A percentile compares a stretch with the other conserved stretches of the same genome.
Evolutionary conservation across 2,329 filamentous ascomycete genomes (phyloP).

Genomic region (Penicillium digitatum): DNA sequence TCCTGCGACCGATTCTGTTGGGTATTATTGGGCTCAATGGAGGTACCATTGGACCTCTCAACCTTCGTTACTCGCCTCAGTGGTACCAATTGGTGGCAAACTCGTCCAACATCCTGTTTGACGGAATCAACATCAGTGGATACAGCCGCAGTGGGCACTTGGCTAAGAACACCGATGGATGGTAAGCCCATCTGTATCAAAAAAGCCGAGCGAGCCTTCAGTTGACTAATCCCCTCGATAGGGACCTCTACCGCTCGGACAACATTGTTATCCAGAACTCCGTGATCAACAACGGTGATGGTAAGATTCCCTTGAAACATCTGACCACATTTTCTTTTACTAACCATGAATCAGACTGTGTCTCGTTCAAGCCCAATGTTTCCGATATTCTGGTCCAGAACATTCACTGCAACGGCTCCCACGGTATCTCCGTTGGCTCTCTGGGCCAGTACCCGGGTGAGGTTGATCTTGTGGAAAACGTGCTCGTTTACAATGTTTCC

Average conservation of each 20-base stretch:
- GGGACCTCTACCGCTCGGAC: slow-evolving; percentile 51
- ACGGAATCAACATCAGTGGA: slow-evolving; percentile 59
- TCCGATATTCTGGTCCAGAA: slow-evolving; percentile 66
- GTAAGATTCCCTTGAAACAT: slow-evolving; percentile 19
- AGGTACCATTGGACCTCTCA: slow-evolving; percentile 57
- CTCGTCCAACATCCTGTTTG: slow-evolving; percentile 60
- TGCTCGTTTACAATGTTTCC: slow-evolving; percentile 61
- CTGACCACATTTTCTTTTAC: background rate
- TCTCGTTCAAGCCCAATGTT: slow-evolving; percentile 71
- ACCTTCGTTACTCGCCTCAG: slow-evolving; percentile 57
- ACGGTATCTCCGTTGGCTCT: slow-evolving; percentile 69
- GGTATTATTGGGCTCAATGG: slow-evolving; percentile 56
- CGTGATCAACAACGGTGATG: slow-evolving; percentile 61
- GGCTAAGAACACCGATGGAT: slow-evolving; percentile 65
- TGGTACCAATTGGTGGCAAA: slow-evolving; percentile 66
- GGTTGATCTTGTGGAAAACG: slow-evolving; percentile 64
- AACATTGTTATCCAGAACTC: slow-evolving; percentile 66
- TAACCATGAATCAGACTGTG: slow-evolving; percentile 51
- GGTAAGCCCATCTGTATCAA: slow-evolving; percentile 16
- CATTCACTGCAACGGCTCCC: slow-evolving; percentile 63
- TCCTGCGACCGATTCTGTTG: slow-evolving; percentile 57
- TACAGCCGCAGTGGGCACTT: slow-evolving; percentile 50
- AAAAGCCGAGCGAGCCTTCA: background rate
- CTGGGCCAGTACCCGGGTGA: slow-evolving; percentile 63
- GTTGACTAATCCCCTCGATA: slow-evolving; percentile 2